phyloP scores from a whole-genome alignment of 2,329 filamentous ascomycete species.

The Rhynchosporium agropyri region DNA sequence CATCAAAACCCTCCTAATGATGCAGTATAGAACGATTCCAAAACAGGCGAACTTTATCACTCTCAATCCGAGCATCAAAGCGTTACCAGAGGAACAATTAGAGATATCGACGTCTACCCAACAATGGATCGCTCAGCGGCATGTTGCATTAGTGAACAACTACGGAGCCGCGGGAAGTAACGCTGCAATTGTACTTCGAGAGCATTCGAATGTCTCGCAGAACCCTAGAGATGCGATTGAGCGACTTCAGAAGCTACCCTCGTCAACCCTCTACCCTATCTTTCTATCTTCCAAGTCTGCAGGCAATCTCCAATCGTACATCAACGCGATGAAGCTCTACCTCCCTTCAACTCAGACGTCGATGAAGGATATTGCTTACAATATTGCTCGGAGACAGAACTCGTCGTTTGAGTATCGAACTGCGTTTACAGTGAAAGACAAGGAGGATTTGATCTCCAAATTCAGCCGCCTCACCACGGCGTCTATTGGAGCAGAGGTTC shows the following conservation, averaged over 20 bases:
- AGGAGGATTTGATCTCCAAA: too few relatives aligned
- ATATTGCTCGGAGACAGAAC: too few relatives aligned
- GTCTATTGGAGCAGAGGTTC: too few relatives aligned
- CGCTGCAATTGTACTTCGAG: conserved; percentile 13
- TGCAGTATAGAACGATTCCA: conserved; percentile 35
- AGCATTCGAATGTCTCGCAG: conserved; percentile 6
- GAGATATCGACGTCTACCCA: background rate
- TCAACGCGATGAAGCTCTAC: background rate
- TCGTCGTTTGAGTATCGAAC: too few relatives aligned
- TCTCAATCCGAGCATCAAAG: conserved; percentile 41
- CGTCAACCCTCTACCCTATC: too few relatives aligned
- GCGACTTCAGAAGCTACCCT: background rate
- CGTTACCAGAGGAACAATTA: background rate
- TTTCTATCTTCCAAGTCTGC: background rate
- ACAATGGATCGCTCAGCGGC: background rate
- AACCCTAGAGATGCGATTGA: background rate
- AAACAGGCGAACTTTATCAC: conserved; percentile 37
- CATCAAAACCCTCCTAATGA: conserved; percentile 49
- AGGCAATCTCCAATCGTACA: background rate
- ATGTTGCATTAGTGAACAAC: conserved; percentile 30
- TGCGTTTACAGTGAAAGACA: too few relatives aligned
- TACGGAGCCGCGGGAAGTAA: conserved; percentile 36
- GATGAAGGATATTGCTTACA: too few relatives aligned
- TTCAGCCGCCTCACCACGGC: too few relatives aligned
- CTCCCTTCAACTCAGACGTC: too few relatives aligned